Evolutionary conservation across 805 yeast species (phyloP), one percentile per base, ranked within the genome.

Genomic region (Yarrowia divulgata): DNA sequence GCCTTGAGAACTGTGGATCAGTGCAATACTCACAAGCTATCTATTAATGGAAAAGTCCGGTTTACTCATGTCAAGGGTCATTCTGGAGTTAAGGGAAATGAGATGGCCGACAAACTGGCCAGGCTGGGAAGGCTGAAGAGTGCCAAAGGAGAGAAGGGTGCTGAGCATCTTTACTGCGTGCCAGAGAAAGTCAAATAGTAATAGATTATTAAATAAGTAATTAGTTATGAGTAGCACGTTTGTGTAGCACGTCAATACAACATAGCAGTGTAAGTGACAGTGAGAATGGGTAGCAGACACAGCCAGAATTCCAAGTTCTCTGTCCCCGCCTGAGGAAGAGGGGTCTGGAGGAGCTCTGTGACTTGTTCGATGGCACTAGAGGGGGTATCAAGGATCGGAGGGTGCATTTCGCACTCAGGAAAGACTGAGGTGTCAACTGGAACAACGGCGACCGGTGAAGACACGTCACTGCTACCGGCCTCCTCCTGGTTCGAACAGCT

Each of bases 211-310:
- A 23, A 23, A 23, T 2, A 23, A 23, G 29, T 23, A 23, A 4
- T 23, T 23, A 23, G 29, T 23, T 23, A 23, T 23, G 29, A 23
- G 29, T 23, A 23, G 29, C 29, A 23, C 29, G 29, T 2, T 23
- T 23, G 29, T 23, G 29, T 23, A 10, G n/a, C 14, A 40, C n/a
- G n/a, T 45, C 18, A 45, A 12, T 45, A 45, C 10, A 45, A 12
- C 48, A 45, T 45, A 29, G 48, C 48, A 5, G 50, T n/a, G n/a
- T 46, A 46, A 0, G 50, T 46, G 7, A 13, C 50, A 12, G 50
- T 34, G 6, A 46, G 50, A 46, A 46, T 46, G n/a, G 50, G 50
- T 5, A 46, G 50, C 8, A 46, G 32, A 23, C 50, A 46, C n/a
- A 46, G 50, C 50, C 50, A 46, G 16, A 19, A 46, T 14, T 46